Conservation (phyloP, 768 basidiomycete genomes). For the Pholiota molesta region DNA sequence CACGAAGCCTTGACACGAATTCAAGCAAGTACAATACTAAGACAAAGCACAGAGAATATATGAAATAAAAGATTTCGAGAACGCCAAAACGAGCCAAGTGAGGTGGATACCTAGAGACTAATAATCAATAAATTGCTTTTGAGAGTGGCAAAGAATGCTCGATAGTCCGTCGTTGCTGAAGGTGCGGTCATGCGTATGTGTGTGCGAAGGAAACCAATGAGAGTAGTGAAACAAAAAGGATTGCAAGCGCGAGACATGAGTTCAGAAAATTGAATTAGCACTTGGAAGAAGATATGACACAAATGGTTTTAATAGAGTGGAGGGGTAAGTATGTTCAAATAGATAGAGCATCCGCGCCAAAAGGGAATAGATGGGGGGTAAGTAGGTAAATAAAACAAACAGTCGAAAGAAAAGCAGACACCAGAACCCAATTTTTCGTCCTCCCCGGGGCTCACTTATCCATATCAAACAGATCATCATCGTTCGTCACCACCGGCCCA, state of each 20-base stretch:
- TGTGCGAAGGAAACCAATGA: background rate
- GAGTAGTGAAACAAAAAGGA: background rate
- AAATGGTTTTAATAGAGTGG: background rate
- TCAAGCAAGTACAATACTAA: background rate
- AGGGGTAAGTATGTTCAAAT: background rate
- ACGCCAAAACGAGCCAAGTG: background rate
- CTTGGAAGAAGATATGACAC: background rate
- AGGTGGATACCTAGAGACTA: background rate
- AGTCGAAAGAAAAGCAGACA: background rate
- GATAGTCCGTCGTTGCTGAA: background rate
- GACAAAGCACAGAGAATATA: background rate
- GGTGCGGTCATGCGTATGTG: background rate
- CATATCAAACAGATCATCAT: constrained; percentile 73
- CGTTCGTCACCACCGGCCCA: constrained; percentile 61
- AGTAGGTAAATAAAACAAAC: background rate
- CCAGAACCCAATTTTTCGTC: background rate
- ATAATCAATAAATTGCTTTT: constrained; percentile 1
- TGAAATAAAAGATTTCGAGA: background rate
- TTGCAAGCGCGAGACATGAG: background rate
- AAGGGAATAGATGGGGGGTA: background rate
- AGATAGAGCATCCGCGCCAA: background rate
- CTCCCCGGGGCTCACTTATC: constrained; percentile 36
- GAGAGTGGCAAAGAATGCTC: background rate
- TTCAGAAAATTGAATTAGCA: background rate
- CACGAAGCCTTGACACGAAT: background rate